Evolutionary conservation across 1,284 basidiomycete genomes (phyloP).

Genomic region (Fomitiporia mediterranea): DNA sequence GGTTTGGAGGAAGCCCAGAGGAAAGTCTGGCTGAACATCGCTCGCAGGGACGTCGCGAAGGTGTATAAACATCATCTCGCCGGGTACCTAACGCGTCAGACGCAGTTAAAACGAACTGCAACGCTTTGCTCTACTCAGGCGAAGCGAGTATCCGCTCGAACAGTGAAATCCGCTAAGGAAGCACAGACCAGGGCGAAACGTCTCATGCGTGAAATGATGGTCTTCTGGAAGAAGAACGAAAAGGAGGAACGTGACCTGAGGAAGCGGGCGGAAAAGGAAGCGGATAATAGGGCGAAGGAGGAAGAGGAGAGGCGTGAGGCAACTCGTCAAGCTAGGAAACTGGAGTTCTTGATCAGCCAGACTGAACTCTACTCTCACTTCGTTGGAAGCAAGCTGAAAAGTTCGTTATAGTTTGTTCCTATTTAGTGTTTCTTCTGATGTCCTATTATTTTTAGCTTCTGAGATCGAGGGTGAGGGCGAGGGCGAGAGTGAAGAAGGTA

Average conservation of each 20-base stretch:
- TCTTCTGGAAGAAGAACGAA: slow-evolving; percentile 98
- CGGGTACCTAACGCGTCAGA: slow-evolving; percentile 58
- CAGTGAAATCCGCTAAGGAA: slow-evolving; percentile 84
- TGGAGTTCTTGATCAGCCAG: slow-evolving; percentile 99
- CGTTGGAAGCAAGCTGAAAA: slow-evolving; percentile 98
- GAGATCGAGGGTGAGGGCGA: slow-evolving; percentile 86
- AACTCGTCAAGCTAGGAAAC: slow-evolving; percentile 91
- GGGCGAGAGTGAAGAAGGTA: slow-evolving; percentile 49
- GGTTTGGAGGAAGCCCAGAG: slow-evolving; percentile 78
- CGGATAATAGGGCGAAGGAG: slow-evolving; percentile 81
- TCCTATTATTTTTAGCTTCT: slow-evolving; percentile 49
- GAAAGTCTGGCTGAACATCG: slow-evolving; percentile 85
- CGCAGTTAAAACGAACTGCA: slow-evolving; percentile 75
- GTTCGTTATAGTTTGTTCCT: slow-evolving; percentile 30
- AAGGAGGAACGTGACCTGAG: slow-evolving; percentile 92
- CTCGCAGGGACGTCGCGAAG: slow-evolving; percentile 76
- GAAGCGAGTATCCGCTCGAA: slow-evolving; percentile 76
- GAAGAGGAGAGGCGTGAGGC: slow-evolving; percentile 98
- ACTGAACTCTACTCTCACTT: slow-evolving; percentile 99
- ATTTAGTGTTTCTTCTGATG: slow-evolving; percentile 18
- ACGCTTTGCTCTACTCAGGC: slow-evolving; percentile 75
- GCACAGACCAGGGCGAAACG: slow-evolving; percentile 84
- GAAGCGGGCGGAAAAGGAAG: slow-evolving; percentile 93
- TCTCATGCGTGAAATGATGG: slow-evolving; percentile 91
- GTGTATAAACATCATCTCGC: slow-evolving; percentile 76